Evolutionary conservation across 495 filamentous ascomycete species (phyloP), one percentile per base, ranked within the genome.

Genomic region (Penicillium odoratum): DNA sequence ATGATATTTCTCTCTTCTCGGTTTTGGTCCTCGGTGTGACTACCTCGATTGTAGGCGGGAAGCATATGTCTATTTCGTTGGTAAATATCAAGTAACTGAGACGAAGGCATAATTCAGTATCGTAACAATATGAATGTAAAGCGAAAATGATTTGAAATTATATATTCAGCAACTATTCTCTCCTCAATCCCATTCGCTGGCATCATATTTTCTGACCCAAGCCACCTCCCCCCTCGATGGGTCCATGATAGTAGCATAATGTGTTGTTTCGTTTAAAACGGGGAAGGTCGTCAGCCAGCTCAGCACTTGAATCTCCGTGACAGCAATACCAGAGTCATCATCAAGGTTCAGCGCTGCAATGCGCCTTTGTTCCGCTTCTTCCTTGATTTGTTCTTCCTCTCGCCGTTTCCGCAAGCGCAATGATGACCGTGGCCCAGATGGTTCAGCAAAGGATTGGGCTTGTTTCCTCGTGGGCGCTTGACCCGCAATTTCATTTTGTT

Each of bases 161-260:
- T 21, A 1, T 21, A 21, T 1, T 21, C 1, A 21, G 21, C 21
- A 33, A 33, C 30, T 29, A 11, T 18, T 16, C 26, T 18, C 47
- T 30, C 46, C 45, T 46, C 21, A 42, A 25, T 44, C 31, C 59
- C 59, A 60, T 25, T 58, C 55, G 8, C 16, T 40, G 26, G 52
- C 26, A 18, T 48, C 10, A 40, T 73, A 81, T 18, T 65, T 54
- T 33, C 70, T 62, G 13, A 74, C 60, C 76, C 81, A 84, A 10
- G 64, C 59, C 15, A 83, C 50, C 30, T 59, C 69, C 0, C 83
- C 83, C 46, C 58, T 61, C 3, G 34, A 61, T 5, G 81, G 74
- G 69, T 83, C 81, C 76, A 85, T 74, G 18, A 85, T 60, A 9
- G 69, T 63, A 8, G 76, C 74, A 59, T 77, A 85, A 61, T 85